Evolutionary conservation across 495 filamentous ascomycete species (phyloP).

Genomic region (Talaromyces wortmannii): DNA sequence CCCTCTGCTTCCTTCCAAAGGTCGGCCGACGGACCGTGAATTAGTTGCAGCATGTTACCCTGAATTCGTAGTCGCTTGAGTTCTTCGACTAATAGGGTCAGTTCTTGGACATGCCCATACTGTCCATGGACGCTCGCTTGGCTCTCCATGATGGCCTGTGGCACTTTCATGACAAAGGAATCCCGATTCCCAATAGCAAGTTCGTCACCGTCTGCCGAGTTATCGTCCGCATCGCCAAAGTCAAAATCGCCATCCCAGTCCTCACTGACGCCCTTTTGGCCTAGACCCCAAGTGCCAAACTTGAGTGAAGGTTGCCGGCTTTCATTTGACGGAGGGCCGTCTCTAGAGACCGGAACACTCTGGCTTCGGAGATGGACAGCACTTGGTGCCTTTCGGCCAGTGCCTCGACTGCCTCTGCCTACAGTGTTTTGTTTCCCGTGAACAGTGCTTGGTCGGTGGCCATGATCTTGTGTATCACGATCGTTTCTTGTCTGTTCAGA

Average conservation of each 20-base stretch:
- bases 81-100: slow-evolving; percentile 75
- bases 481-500: slow-evolving; percentile 60
- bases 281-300: slow-evolving; percentile 83
- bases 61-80: slow-evolving; percentile 61
- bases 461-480: slow-evolving; percentile 40
- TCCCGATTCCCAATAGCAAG: slow-evolving; percentile 15
- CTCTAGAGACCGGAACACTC: slow-evolving; percentile 84
- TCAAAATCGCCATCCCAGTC: slow-evolving; percentile 85
- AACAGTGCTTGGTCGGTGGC: slow-evolving; percentile 74
- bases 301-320: slow-evolving; percentile 61
- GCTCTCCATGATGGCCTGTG: slow-evolving; percentile 72
- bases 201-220: slow-evolving; percentile 11
- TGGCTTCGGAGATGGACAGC: slow-evolving; percentile 84
- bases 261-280: slow-evolving; percentile 74
- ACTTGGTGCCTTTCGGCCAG: slow-evolving; percentile 68
- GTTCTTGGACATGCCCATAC: slow-evolving; percentile 78
- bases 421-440: slow-evolving; percentile 82
- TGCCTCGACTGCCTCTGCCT: slow-evolving; percentile 62
- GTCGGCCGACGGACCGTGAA: slow-evolving; percentile 52
- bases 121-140: slow-evolving; percentile 82
- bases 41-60: slow-evolving; percentile 58
- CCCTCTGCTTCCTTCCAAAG: slow-evolving; percentile 84
- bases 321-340: slow-evolving; percentile 43
- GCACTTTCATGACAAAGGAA: slow-evolving; percentile 58
- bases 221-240: slow-evolving; percentile 50